A percentile compares a stretch with the other conserved stretches of the same genome.
These are phyloP conservation scores for Coix lacrymajobi DNA, from an alignment of 176 grass and related monocot genomes.

Conservation along the genomic window DNA sequence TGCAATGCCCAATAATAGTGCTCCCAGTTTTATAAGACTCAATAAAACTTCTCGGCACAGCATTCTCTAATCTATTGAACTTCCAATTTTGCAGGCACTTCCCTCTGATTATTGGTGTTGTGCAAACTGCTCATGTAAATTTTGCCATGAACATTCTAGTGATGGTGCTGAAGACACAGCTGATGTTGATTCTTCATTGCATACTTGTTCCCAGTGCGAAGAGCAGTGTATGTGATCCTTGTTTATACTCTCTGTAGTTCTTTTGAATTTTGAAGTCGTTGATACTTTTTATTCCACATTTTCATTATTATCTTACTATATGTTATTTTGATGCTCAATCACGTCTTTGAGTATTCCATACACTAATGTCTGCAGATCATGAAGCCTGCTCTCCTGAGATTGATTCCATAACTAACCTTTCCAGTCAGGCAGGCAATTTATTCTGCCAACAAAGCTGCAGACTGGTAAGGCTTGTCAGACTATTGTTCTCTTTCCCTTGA, in stretches of 20 bases:
- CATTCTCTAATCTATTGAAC: conserved; percentile 9
- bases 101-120: conserved; percentile 90
- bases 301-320: conserved; percentile 2
- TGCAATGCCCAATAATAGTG: conserved; percentile 4
- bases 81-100: conserved; percentile 62
- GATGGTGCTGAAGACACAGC: conserved; percentile 29
- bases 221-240: conserved; percentile 64
- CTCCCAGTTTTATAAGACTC: conserved; percentile 6
- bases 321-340: conserved; percentile 13
- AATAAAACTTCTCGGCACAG: not conserved
- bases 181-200: conserved; percentile 43
- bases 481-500: conserved; percentile 4
- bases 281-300: conserved; percentile 11
- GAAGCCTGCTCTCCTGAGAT: conserved; percentile 51
- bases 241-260: conserved; percentile 18
- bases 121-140: conserved; percentile 83
- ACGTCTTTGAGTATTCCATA: conserved; percentile 22
- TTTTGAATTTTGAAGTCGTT: conserved; percentile 10
- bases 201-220: conserved; percentile 66
- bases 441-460: conserved; percentile 86
- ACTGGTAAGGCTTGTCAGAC: conserved; percentile 45
- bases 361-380: conserved; percentile 59
- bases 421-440: conserved; percentile 34
- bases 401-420: conserved; percentile 16
- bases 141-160: conserved; percentile 64